Base-by-base conservation (phyloP, 208 protist genomes). In the Kentomonas sorsogonicus region DNA sequence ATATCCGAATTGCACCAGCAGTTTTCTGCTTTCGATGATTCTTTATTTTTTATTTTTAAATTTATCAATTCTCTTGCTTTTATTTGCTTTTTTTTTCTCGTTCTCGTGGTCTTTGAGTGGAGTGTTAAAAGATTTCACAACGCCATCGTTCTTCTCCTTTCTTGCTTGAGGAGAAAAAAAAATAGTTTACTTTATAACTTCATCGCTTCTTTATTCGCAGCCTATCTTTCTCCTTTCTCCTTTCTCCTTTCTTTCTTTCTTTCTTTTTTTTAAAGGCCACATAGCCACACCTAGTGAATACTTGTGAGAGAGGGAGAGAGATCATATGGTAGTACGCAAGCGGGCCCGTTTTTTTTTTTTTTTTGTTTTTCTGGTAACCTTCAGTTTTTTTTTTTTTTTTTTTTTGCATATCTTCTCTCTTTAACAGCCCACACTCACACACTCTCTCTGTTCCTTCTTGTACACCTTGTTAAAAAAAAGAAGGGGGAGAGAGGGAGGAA, bases 181-280 rank as follows among this genome's bases (percentile, higher is more conserved):
- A 45, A 44, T 45, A 5, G 20, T 38, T 53, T 7, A 40, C 38
- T 46, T 48, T 47, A 25, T 43, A 46, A 23, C 26, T 31, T 50
- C 36, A 26, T 31, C 36, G 1, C 25, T 54, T 53, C 53, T 36
- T 11, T 31, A 38, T 57, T 2, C 18, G 29, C 39, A 53, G 3
- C 36, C 38, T 52, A 40, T 55, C 38, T 45, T 29, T 29, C 56
- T 39, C 15, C 50, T 53, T 45, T 36, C 31, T 34, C 11, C 4
- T 51, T 40, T 41, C 16, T 30, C 3, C 43, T 15, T 52, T 61
- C 39, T 51, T 50, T 41, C 30, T 67, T 53, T 60, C 50, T 55
- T 36, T 45, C 15, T 59, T 52, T 26, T 36, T 46, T 59, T 39
- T n/a, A n/a, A n/a, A n/a, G n/a, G n/a, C n/a, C n/a, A n/a, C n/a